These are phyloP conservation scores for Rhynchosporium agropyri DNA, from an alignment of 2,329 filamentous ascomycete species.

Conservation along the genomic window DNA sequence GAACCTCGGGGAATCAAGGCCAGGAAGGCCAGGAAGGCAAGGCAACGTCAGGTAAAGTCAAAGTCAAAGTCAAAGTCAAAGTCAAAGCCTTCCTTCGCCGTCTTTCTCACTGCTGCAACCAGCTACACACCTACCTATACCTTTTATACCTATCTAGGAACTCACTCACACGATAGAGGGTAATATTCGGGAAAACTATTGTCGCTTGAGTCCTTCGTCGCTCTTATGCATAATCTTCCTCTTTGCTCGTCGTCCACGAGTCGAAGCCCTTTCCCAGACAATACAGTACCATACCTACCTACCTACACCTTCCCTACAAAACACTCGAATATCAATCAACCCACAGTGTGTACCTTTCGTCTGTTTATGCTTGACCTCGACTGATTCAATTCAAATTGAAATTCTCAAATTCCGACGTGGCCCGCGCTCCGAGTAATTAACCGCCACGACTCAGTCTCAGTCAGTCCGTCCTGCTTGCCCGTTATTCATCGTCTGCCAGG, in stretches of 20 bases:
- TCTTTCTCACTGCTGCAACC: no score
- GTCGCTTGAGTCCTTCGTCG: background rate
- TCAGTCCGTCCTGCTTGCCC: background rate
- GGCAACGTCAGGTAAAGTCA: background rate
- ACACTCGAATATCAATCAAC: background rate
- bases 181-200: background rate
- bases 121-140: no score
- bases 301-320: background rate
- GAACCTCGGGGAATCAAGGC: conserved; percentile 2
- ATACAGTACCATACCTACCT: conserved; percentile 1
- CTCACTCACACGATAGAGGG: background rate
- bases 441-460: conserved; percentile 13
- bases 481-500: conserved; percentile 9
- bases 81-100: background rate
- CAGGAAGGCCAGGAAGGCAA: no score
- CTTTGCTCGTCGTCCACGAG: background rate
- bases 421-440: background rate
- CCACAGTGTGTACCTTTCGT: conserved; percentile 8
- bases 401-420: conserved; percentile 1
- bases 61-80: conserved; percentile 1
- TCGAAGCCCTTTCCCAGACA: conserved; percentile 1
- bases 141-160: no score
- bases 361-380: background rate
- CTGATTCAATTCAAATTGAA: background rate
- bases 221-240: background rate